Percentiles rank a stretch among this genome's conserved stretches.
phyloP scores from a whole-genome alignment of 768 basidiomycete genomes.

The Phylloporus sp. region DNA sequence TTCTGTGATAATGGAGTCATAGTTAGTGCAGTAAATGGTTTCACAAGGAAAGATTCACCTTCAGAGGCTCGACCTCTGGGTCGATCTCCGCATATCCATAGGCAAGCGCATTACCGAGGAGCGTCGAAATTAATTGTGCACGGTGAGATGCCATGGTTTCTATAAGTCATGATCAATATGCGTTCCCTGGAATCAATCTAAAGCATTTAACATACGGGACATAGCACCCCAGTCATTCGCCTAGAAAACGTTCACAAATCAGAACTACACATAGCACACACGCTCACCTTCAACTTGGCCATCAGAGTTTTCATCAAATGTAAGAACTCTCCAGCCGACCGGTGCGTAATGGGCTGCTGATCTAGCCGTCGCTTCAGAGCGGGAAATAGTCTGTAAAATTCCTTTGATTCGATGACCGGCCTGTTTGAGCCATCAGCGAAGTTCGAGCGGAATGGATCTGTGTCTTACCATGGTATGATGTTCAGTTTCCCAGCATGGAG shows the following conservation, averaged over 20 bases:
- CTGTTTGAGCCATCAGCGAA: not conserved
- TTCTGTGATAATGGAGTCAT: slow-evolving; percentile 35
- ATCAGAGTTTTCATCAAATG: slow-evolving; percentile 58
- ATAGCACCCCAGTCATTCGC: slow-evolving; percentile 64
- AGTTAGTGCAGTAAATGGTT: not conserved
- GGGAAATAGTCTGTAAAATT: slow-evolving; percentile 56
- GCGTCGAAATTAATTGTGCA: slow-evolving; percentile 37
- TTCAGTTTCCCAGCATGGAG: slow-evolving; percentile 52
- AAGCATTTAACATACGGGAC: slow-evolving; percentile 42
- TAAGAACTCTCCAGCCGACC: slow-evolving; percentile 50
- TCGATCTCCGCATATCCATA: slow-evolving; percentile 45
- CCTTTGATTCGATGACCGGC: slow-evolving; percentile 59
- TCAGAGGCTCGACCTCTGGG: slow-evolving; percentile 46
- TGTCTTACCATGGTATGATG: slow-evolving; percentile 53
- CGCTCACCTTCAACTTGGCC: slow-evolving; percentile 60
- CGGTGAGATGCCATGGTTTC: slow-evolving; percentile 49
- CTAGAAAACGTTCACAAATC: slow-evolving; percentile 25
- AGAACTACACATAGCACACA: not conserved
- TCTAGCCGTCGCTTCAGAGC: slow-evolving; percentile 46
- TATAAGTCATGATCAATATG: slow-evolving; percentile 14
- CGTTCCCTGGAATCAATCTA: not conserved
- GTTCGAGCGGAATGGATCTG: not conserved
- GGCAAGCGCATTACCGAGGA: slow-evolving; percentile 46
- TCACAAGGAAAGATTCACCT: slow-evolving; percentile 31
- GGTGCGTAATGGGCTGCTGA: slow-evolving; percentile 46